Evolutionary conservation across 139 green algal species (phyloP), one percentile per base, ranked within the genome.

Genomic region (Chlamydomonas schloesseri): DNA sequence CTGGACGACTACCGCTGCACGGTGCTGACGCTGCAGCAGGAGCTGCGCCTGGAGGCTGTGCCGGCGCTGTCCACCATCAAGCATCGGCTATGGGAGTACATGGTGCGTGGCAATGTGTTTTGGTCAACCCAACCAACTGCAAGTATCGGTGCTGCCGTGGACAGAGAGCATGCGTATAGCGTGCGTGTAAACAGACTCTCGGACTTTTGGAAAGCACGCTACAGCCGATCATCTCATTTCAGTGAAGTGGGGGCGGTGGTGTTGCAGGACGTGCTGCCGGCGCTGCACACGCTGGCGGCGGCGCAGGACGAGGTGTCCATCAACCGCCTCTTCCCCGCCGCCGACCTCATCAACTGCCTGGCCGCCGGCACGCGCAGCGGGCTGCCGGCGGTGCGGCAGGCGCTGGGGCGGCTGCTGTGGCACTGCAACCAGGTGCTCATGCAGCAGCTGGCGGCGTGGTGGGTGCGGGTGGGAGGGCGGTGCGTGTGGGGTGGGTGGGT

Each of bases 391-490:
- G 79, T 99, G 83, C 91, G 97, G 53, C 91, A 93, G 13, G 94
- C 88, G 71, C 81, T 96, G 64, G 68, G 82, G 75, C 92, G 96
- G 13, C 91, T 98, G 68, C 88, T 96, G 53, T 98, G 96, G 96
- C 95, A 98, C 90, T 96, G 92, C 92, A 92, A 97, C 80, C 94
- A 98, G 80, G 93, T 96, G 46, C 74, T 98, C 68, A 94, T 96
- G 84, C 92, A 94, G 84, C 96, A 99, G 87, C 88, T 98, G 17
- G 90, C 95, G 11, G 92, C 93, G 20, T 99, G 96, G 96, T 95
- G 74, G 73, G 73, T 6, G 53, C 24, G 55, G 13, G 34, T 3
- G 14, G 31, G 31, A 33, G 50, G 21, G 21, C 21, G 21, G 21
- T n/a, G n/a, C n/a, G n/a, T n/a, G n/a, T n/a, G n/a, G n/a, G n/a